These are phyloP conservation scores for Nakazawaea ishiwadae DNA, from an alignment of 805 yeast species.

Conservation along the genomic window DNA sequence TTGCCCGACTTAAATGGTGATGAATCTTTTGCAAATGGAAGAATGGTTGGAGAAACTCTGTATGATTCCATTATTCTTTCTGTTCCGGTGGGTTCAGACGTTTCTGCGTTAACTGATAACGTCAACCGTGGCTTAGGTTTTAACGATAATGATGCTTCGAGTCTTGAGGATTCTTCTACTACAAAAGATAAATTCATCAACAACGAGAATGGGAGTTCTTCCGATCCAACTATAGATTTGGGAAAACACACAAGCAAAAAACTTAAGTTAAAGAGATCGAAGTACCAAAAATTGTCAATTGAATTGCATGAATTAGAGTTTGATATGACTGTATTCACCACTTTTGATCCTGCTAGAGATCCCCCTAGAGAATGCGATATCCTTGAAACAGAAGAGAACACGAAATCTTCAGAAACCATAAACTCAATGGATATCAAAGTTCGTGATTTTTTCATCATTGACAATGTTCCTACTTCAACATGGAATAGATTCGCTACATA, in stretches of 20 bases:
- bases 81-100: constrained; percentile 42
- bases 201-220: constrained; percentile 8
- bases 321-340: constrained; percentile 38
- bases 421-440: constrained; percentile 46
- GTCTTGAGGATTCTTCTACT: neutral
- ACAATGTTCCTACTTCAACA: constrained; percentile 80
- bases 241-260: constrained; percentile 33
- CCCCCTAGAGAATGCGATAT: constrained; percentile 23
- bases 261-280: constrained; percentile 62
- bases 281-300: constrained; percentile 50
- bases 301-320: constrained; percentile 52
- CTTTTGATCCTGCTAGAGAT: constrained; percentile 40
- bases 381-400: constrained; percentile 22
- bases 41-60: constrained; percentile 53
- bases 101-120: constrained; percentile 39
- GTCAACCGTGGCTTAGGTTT: constrained; percentile 44
- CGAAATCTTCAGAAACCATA: constrained; percentile 39
- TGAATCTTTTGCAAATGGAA: constrained; percentile 18
- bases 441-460: constrained; percentile 57
- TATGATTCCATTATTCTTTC: constrained; percentile 80
- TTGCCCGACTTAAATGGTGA: constrained; percentile 14
- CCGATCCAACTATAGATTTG: constrained; percentile 23
- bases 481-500: constrained; percentile 84
- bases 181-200: neutral
- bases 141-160: constrained; percentile 1